phyloP scores from a whole-genome alignment of 306 rosid species.

The Trifolium fragiferum region DNA sequence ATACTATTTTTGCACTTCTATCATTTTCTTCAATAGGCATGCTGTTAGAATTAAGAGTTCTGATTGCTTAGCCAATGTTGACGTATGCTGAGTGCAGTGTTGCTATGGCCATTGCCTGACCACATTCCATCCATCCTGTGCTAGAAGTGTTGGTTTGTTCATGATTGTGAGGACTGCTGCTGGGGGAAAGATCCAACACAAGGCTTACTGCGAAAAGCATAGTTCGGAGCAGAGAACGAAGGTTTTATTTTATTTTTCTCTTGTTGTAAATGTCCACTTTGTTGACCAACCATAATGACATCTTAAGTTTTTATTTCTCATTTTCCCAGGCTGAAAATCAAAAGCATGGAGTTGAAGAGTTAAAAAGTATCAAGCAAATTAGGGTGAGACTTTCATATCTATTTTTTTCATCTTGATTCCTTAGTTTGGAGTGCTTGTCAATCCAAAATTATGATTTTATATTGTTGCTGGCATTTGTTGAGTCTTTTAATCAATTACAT shows the following conservation, averaged over 20 bases:
- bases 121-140: slow-evolving; percentile 88
- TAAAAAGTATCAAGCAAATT: slow-evolving; percentile 78
- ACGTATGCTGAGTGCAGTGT: slow-evolving; percentile 69
- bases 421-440: background rate
- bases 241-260: slow-evolving; percentile 53
- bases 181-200: slow-evolving; percentile 87
- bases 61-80: slow-evolving; percentile 29
- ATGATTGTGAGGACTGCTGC: slow-evolving; percentile 67
- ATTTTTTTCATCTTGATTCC: background rate
- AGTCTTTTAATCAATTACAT: background rate
- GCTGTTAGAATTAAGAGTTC: slow-evolving; percentile 21
- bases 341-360: slow-evolving; percentile 87
- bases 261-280: slow-evolving; percentile 5
- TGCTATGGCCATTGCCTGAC: slow-evolving; percentile 90
- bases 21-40: slow-evolving; percentile 12
- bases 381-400: slow-evolving; percentile 62
- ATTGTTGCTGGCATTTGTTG: background rate
- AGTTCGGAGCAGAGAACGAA: slow-evolving; percentile 88
- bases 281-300: slow-evolving; percentile 18
- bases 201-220: slow-evolving; percentile 94
- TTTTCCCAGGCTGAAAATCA: slow-evolving; percentile 82
- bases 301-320: slow-evolving; percentile 34
- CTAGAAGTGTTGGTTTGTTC: slow-evolving; percentile 83
- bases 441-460: background rate
- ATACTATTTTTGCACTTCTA: slow-evolving; percentile 25